Base-by-base conservation (phyloP, 768 basidiomycete species). In the Suillus sp. region DNA sequence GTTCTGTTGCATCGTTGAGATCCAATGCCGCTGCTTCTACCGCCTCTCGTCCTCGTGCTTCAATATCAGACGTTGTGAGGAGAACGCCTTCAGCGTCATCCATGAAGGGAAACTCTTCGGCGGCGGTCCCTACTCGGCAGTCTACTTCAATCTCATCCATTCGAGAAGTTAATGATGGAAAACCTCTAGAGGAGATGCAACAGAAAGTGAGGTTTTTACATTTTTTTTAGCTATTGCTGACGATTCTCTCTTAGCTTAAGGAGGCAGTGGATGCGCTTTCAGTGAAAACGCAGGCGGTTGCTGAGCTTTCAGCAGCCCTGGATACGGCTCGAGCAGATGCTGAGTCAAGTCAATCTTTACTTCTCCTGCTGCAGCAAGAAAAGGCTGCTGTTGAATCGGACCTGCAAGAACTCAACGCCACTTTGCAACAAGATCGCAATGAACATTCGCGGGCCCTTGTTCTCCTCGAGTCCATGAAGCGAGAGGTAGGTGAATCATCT, bases 61-160 rank as follows among this genome's bases (percentile, higher is more conserved):
- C 86, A 18, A 81, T 92, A 45, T 86, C 90, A 18, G 91, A 90
- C 30, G 84, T 83, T 32, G 81, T 84, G 40, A 88, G 80, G 76
- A 84, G 84, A 68, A 72, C 84, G 8, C 75, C 76, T 40, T 67
- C 78, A 30, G 74, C 77, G 30, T 77, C 83, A 27, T 57, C 56
- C 11, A 40, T 27, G 56, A 78, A 81, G 38, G 77, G 78, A 62
- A 85, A 77, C 68, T 63, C 83, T 42, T 68, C 78, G 14, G 69
- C 66, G 20, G 56, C 60, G 25, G 53, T 65, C 22, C 70, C 84
- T 47, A 73, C 83, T 61, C 80, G 84, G 20, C 74, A 83, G 34
- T 69, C 84, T 43, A 77, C 80, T 30, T 92, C 91, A 16, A 86
- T 92, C 55, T 83, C 89, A n/a, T 91, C 91, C 10, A 86, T 92